Evolutionary conservation across 192 early-diverging fungal genomes (phyloP), one percentile per base, ranked within the genome.

Genomic region (Geranomyces variabilis): DNA sequence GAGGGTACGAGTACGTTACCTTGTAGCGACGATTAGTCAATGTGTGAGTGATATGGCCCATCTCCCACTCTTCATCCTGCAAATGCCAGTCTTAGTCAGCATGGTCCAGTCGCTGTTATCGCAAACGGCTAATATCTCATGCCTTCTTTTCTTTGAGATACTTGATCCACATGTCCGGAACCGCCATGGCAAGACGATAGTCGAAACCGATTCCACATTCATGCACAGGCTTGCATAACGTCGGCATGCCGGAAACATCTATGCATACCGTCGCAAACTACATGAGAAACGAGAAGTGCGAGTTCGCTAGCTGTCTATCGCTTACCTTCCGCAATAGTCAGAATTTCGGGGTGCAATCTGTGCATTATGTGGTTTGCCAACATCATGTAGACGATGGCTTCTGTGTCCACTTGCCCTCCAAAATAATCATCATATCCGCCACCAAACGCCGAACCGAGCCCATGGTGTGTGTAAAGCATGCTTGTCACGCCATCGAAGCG

Each of bases 141-240:
- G 63, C 75, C 14, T 73, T 75, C 74, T 86, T 80, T 77, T 98
- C 95, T 77, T 98, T 98, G 55, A 98, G 80, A 67, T 96, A 63
- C 82, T 97, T 98, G 86, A 98, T 98, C 96, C 96, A 98, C 93
- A 95, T 98, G 80, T 98, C 96, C 0, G 96, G 96, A 31, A 97
- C 81, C 31, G 96, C 94, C 96, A 98, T 98, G 0, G 89, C 90
- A 26, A 98, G 83, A 30, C 96, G 90, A 78, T 97, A 98, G 79
- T 98, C 96, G 75, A 98, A 98, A 0, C 96, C 96, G 30, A 96
- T 81, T 34, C 96, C 96, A 59, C 96, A 95, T 77, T 99, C 95
- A 49, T 71, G 64, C 0, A 93, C 88, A 14, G 92, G 84, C 21
- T 93, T 85, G 79, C 96, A 94, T 45, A 97, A 84, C 24, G 93